Base-by-base conservation (phyloP, 495 filamentous ascomycete genomes). In the Parathielavia appendiculata region DNA sequence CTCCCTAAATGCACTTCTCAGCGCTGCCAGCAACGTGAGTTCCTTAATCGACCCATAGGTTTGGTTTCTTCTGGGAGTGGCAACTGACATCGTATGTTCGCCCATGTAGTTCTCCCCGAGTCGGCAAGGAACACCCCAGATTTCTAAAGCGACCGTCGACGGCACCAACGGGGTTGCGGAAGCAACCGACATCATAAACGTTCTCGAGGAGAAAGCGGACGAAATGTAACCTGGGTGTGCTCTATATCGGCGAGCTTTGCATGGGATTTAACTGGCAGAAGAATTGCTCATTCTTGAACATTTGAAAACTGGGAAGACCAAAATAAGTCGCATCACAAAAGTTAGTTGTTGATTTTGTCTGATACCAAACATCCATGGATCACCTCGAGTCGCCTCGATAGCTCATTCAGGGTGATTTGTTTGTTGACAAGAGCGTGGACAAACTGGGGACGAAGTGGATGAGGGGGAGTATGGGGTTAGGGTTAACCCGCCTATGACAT, bases 11-110 rank as follows among this genome's bases (percentile, higher is more conserved):
- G 92, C 93, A 41, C 78, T 97, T 46, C 76, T 98, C 66, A 85
- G 84, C 55, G 93, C 93, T 35, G 93, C 93, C 35, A 88, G 83
- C 75, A 93, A 87, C 64, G 92, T 93, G 81, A 82, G 88, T 81
- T 49, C 39, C 49, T 17, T 20, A 52, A 56, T 44, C 32, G 20
- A 32, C 35, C 3, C 30, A 11, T 34, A 8, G n/a, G 2, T 19
- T 4, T 16, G 22, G 11, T 53, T 34, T 14, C n/a, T 43, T 6
- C 41, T 26, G 45, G 20, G 32, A 22, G 47, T 60, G 57, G 48
- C 59, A 45, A 66, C 57, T 36, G 39, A 56, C 26, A 34, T 51
- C 38, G 61, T 46, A 22, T 51, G 17, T 8, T 44, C n/a, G 7
- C 35, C 12, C 26, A n/a, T 64, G 40, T 56, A 87, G 84, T 86